Evolutionary conservation across 371 early-diverging fungal species (phyloP), one percentile per base, ranked within the genome.

Genomic region (Lichtheimia ramosa): DNA sequence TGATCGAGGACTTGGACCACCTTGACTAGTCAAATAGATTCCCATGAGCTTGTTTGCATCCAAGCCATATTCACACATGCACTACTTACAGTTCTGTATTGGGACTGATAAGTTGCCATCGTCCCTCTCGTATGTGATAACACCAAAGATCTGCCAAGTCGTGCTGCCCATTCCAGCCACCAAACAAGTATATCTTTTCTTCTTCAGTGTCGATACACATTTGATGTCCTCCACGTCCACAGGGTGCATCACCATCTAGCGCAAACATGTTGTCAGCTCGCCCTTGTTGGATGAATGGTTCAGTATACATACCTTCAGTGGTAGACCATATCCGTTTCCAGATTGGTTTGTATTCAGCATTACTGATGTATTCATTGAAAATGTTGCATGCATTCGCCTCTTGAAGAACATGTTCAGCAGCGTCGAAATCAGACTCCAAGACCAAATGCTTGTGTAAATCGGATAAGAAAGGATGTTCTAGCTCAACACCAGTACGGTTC

Each of bases 111-210:
- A 91, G 81, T 3, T 61, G 74, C 98, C 98, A 97, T 42, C 58
- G 66, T 13, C 78, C 69, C 0, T 75, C 65, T 3, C 71, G 62
- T 24, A 90, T 84, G 55, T 85, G 75, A 61, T 77, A 93, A 49
- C 74, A 77, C 99, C 99, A 99, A 59, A 98, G 89, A 72, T 99
- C 99, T 10, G 87, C 78, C 34, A 98, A 72, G 59, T 97, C 96
- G 34, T 81, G 70, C 12, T 77, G 64, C 1, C 99, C 99, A 78
- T 96, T 89, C 96, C 97, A 99, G 7, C 99, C 99, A 14, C 98
- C 99, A 65, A 93, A 86, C 18, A 99, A 64, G 71, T 95, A 99
- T 2, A 96, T 87, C n/a, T 74, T 68, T 15, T 91, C 85, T 4
- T 71, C 69, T 48, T 87, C 81, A 8, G 77, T 74, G 64, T 97